Evolutionary conservation across 805 yeast species (phyloP), one percentile per base, ranked within the genome.

Genomic region (Suhomyces tanzawaensis): DNA sequence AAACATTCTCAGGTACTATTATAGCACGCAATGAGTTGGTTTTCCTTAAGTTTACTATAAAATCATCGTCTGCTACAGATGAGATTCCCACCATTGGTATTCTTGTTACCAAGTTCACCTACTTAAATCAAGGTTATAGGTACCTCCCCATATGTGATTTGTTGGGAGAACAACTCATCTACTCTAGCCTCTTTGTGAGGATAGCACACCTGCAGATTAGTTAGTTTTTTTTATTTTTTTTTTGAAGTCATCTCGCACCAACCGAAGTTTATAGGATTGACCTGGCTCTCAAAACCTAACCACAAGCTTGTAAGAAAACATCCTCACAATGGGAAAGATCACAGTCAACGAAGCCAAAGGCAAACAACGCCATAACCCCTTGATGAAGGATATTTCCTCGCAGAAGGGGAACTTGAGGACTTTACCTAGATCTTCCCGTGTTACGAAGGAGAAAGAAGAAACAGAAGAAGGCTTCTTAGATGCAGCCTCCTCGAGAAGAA

Each of bases 401-500:
- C 80, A 78, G 28, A 76, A 80, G 29, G 96, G 96, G 12, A 77
- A 74, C 38, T 72, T 87, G 49, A 80, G 84, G 58, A 41, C 68
- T 1, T 48, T 50, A 9, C 57, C 68, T 6, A 62, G 72, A 42
- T 42, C 58, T 13, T 47, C 58, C 46, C 40, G 49, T 34, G 42
- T 52, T 4, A 48, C 50, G 32, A 51, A 53, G 33, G 16, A 66
- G 16, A 69, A 60, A 19, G 65, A 58, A 13, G 77, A 72, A 9
- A 74, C 41, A 65, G 81, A 73, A 18, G 89, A 81, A 32, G 80
- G 74, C 30, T 82, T 66, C 49, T 72, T 93, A 27, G 96, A 91
- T 66, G 85, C 97, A 14, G 71, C 79, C 14, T 68, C 87, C 21
- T 86, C 97, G 1, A 74, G 95, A 61, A 87, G 79, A 64, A 90